A percentile compares a stretch with the other conserved stretches of the same genome.
Evolutionary conservation across 2,329 filamentous ascomycete genomes (phyloP).

Genomic region (Fusarium beomiforme): DNA sequence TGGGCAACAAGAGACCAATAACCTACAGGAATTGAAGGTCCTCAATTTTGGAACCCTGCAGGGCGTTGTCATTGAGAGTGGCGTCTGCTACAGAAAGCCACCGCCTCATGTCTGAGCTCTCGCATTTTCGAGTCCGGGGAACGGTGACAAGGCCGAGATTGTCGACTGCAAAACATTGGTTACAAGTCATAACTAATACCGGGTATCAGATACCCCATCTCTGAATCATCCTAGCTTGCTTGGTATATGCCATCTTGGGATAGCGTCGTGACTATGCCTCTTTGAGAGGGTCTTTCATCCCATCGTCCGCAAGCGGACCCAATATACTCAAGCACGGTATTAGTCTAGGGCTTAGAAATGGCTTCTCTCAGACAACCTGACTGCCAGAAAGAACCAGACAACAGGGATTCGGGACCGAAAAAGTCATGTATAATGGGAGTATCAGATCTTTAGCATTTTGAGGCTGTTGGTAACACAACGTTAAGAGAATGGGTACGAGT

Average conservation of each 20-base stretch:
- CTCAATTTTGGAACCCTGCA: not conserved
- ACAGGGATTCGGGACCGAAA: not conserved
- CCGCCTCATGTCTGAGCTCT: not conserved
- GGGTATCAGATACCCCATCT: not conserved
- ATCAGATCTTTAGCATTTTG: not conserved
- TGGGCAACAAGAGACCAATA: not conserved
- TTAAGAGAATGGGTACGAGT: not conserved
- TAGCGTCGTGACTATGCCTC: not conserved
- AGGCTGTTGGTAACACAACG: not conserved
- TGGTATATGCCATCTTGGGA: not conserved
- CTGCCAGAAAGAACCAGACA: not conserved
- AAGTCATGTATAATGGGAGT: not conserved
- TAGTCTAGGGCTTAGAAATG: not conserved
- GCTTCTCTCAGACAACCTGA: not conserved
- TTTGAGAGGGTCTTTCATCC: conserved; percentile 5
- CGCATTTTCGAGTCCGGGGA: not conserved
- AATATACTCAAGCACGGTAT: not conserved
- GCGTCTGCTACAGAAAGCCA: not conserved
- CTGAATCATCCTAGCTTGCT: not conserved
- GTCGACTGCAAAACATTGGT: not conserved
- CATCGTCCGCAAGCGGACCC: conserved; percentile 4
- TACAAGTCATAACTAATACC: not conserved
- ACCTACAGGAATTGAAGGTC: not conserved
- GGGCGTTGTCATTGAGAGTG: not conserved
- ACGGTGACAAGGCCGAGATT: not conserved